A percentile compares a stretch with the other conserved stretches of the same genome.
Evolutionary conservation across 805 yeast species (phyloP).

Genomic region (Yamadazyma takamatsuzukensis): DNA sequence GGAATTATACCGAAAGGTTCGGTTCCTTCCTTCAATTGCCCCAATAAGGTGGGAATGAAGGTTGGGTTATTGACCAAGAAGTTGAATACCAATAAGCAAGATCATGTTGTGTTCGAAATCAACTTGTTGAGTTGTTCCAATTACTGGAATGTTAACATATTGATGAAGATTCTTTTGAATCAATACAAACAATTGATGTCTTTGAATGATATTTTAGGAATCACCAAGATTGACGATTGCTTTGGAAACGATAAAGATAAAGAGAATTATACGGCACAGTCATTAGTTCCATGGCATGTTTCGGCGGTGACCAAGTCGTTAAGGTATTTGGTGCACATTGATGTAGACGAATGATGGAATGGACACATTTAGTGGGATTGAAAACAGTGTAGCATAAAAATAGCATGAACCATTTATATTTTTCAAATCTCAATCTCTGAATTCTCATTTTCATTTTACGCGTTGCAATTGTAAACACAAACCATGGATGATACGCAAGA

Average conservation of each 20-base stretch:
- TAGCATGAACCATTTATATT: too few relatives aligned
- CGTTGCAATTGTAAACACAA: too few relatives aligned
- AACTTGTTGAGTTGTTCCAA: constrained; percentile 72
- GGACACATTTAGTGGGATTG: too few relatives aligned
- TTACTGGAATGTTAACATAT: constrained; percentile 51
- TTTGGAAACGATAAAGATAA: constrained; percentile 4
- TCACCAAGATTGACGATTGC: constrained; percentile 17
- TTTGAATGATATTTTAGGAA: constrained; percentile 38
- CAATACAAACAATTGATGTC: constrained; percentile 60
- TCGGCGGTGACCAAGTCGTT: constrained; percentile 62
- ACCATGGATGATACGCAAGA: constrained; percentile 6
- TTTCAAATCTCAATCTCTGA: too few relatives aligned
- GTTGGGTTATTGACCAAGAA: constrained; percentile 64
- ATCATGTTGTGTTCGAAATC: constrained; percentile 50
- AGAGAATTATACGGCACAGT: constrained; percentile 12
- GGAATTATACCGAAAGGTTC: constrained; percentile 60
- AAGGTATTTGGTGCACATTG: constrained; percentile 55
- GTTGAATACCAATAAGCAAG: constrained; percentile 6
- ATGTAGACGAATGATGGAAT: constrained; percentile 42
- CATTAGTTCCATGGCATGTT: constrained; percentile 71
- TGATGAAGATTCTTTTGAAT: constrained; percentile 52
- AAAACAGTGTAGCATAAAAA: too few relatives aligned
- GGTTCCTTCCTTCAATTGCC: constrained; percentile 66
- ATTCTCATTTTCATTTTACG: too few relatives aligned
- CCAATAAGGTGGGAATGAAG: constrained; percentile 64